Percentiles rank a stretch among this genome's conserved stretches.
Evolutionary conservation across 176 grass and related monocot genomes (phyloP).

Genomic region (Pontederia paniculata): DNA sequence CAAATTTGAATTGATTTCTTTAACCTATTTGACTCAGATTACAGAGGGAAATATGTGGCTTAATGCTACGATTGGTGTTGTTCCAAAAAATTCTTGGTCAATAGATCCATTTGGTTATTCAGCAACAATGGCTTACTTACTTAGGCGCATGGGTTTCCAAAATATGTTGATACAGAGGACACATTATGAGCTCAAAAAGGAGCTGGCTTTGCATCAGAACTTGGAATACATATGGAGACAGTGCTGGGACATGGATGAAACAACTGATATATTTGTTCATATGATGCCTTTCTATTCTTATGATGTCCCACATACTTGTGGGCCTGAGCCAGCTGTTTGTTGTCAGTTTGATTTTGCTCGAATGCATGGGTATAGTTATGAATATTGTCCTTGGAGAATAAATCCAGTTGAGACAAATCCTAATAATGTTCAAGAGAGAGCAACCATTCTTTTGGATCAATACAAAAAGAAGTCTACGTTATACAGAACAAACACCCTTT

Average conservation of each 20-base stretch:
- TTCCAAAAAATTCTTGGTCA: constrained; percentile 96
- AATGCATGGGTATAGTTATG: constrained; percentile 66
- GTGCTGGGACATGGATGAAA: constrained; percentile 85
- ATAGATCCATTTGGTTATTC: constrained; percentile 99
- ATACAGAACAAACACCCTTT: constrained; percentile 91
- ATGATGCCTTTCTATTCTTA: constrained; percentile 99
- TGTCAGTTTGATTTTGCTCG: constrained; percentile 99
- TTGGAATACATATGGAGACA: constrained; percentile 98
- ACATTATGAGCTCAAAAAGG: constrained; percentile 96
- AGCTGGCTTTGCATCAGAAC: constrained; percentile 69
- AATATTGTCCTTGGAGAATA: constrained; percentile 70
- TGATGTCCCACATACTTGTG: constrained; percentile 96
- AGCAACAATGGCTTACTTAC: constrained; percentile 88
- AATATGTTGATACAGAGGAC: constrained; percentile 98
- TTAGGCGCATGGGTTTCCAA: constrained; percentile 86
- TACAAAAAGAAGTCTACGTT: constrained; percentile 94
- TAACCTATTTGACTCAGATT: constrained; percentile 49
- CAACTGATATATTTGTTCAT: constrained; percentile 97
- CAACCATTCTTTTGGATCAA: constrained; percentile 77
- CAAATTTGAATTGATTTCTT: neutral
- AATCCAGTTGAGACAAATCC: constrained; percentile 73
- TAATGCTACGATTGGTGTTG: constrained; percentile 82
- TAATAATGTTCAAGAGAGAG: constrained; percentile 78
- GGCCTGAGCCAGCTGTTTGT: constrained; percentile 97
- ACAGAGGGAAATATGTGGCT: constrained; percentile 97